Evolutionary conservation across 768 basidiomycete species (phyloP).

Genomic region (Suillus subluteus): DNA sequence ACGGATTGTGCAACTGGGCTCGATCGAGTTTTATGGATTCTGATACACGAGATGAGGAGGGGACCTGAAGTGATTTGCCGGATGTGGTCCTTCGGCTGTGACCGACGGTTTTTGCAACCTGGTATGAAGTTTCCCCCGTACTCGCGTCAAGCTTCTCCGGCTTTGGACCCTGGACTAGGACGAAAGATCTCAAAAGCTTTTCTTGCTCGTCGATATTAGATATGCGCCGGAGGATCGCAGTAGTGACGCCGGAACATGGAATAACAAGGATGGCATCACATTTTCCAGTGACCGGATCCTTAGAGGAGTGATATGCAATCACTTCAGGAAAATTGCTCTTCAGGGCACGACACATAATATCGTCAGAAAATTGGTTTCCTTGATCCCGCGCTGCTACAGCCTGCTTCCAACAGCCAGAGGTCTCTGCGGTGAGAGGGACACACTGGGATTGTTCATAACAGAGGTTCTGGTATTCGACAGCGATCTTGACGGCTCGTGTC

Average conservation of each 20-base stretch:
- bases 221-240: neutral
- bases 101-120: neutral
- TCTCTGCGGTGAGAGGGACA: too few relatives aligned
- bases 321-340: too few relatives aligned
- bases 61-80: neutral
- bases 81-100: neutral
- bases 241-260: neutral
- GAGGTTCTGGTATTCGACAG: neutral
- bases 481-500: neutral
- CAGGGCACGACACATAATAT: neutral
- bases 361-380: neutral
- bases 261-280: neutral
- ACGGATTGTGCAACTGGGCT: neutral
- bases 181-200: neutral
- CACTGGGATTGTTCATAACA: neutral
- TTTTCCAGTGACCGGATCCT: neutral
- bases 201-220: too few relatives aligned
- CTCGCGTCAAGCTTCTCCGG: neutral
- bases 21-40: fast-evolving
- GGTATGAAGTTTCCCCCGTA: neutral
- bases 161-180: neutral
- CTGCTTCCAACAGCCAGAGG: neutral
- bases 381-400: neutral
- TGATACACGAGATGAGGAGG: neutral
- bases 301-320: neutral